Conservation (phyloP, 768 basidiomycete species). For the Suillus americanus region DNA sequence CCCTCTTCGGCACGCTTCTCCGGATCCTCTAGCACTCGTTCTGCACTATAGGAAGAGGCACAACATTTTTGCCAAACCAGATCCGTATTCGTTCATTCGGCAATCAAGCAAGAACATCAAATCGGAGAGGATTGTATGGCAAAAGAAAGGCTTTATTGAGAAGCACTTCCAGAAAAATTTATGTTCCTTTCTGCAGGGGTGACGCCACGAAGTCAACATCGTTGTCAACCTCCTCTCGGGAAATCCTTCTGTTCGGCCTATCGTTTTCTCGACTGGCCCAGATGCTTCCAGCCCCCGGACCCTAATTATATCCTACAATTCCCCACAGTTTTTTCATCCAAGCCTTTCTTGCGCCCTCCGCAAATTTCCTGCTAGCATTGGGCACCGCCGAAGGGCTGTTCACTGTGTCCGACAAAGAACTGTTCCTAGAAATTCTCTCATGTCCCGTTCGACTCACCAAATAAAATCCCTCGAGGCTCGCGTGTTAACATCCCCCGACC, state of each 20-base stretch:
- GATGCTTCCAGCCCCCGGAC: neutral
- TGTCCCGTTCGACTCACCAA: conserved; percentile 7
- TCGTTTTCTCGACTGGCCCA: neutral
- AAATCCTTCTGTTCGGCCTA: conserved; percentile 21
- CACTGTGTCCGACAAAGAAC: conserved; percentile 31
- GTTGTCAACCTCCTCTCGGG: conserved; percentile 40
- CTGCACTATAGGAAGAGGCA: conserved; percentile 60
- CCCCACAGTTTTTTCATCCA: conserved; percentile 48
- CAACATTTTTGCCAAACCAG: conserved; percentile 58
- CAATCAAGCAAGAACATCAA: neutral
- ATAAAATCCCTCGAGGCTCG: conserved; percentile 22
- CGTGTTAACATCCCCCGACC: conserved; percentile 17
- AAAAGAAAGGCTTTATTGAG: conserved; percentile 33
- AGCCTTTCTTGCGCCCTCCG: conserved; percentile 43
- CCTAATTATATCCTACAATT: conserved; percentile 43
- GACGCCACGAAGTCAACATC: conserved; percentile 35
- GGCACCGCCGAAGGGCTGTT: conserved; percentile 39
- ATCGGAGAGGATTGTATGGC: conserved; percentile 38
- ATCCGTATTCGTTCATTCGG: conserved; percentile 39
- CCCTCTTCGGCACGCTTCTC: conserved; percentile 52
- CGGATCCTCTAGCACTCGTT: conserved; percentile 64
- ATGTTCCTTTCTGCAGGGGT: conserved; percentile 23
- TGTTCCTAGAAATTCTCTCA: conserved; percentile 7
- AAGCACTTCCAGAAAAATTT: conserved; percentile 32
- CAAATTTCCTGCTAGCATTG: conserved; percentile 41